A percentile compares a stretch with the other conserved stretches of the same genome.
These are phyloP conservation scores for Scedosporium dehoogii DNA, from an alignment of 2,329 filamentous ascomycete genomes.

Conservation along the genomic window DNA sequence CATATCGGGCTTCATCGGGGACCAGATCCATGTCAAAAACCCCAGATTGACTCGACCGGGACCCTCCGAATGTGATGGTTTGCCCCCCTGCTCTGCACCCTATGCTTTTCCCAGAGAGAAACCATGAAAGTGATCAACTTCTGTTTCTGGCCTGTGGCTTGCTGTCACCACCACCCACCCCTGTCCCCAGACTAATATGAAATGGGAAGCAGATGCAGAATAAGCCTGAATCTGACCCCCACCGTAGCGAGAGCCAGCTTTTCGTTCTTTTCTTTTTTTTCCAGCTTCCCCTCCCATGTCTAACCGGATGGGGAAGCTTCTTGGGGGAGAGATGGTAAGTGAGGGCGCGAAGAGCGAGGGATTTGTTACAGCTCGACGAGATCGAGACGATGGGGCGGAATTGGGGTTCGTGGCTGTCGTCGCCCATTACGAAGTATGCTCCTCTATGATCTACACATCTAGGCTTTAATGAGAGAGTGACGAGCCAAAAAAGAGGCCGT, in stretches of 20 bases:
- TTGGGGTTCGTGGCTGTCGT: too few relatives aligned
- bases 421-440: too few relatives aligned
- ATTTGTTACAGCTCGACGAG: not conserved
- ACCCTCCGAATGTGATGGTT: not conserved
- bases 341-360: not conserved
- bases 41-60: not conserved
- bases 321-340: not conserved
- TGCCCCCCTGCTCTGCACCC: too few relatives aligned
- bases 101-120: not conserved
- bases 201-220: not conserved
- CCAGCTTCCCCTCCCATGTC: not conserved
- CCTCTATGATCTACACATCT: too few relatives aligned
- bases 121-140: not conserved
- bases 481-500: too few relatives aligned
- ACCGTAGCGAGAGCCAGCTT: not conserved
- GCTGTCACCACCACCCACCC: not conserved
- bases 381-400: too few relatives aligned
- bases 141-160: not conserved
- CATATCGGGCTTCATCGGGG: not conserved
- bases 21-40: not conserved
- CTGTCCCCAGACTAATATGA: not conserved
- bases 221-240: constrained; percentile 1
- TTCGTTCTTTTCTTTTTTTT: not conserved
- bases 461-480: too few relatives aligned
- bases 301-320: not conserved